These are phyloP conservation scores for Rubroshorea leprosula DNA, from an alignment of 345 rosid species.

Conservation along the genomic window DNA sequence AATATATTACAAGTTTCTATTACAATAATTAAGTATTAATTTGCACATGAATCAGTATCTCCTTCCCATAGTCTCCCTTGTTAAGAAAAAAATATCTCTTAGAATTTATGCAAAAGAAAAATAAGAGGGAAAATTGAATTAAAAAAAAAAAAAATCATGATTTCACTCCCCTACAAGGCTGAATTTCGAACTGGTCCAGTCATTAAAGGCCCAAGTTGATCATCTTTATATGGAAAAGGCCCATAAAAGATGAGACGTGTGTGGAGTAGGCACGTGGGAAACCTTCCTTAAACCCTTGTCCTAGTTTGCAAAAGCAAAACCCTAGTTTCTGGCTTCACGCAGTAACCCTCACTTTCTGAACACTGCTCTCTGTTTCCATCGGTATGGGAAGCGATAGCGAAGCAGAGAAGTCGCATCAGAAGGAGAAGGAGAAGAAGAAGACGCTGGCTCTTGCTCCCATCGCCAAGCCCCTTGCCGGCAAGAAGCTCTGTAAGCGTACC, in stretches of 20 bases:
- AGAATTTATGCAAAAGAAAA: too few relatives aligned
- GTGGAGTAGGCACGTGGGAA: neutral
- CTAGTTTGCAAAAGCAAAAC: neutral
- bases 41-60: too few relatives aligned
- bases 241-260: neutral
- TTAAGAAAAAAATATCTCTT: too few relatives aligned
- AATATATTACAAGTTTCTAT: too few relatives aligned
- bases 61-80: too few relatives aligned
- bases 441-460: constrained; percentile 64
- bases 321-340: neutral
- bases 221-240: too few relatives aligned
- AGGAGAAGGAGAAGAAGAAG: constrained; percentile 44
- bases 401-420: constrained; percentile 47
- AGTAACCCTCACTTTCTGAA: neutral
- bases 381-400: constrained; percentile 74
- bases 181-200: too few relatives aligned
- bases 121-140: too few relatives aligned
- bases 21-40: too few relatives aligned
- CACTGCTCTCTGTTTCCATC: neutral
- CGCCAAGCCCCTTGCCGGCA: constrained; percentile 86
- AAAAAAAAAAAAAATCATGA: too few relatives aligned
- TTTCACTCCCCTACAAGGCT: too few relatives aligned
- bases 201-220: too few relatives aligned
- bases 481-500: constrained; percentile 76
- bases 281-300: neutral